A percentile compares a stretch with the other conserved stretches of the same genome.
phyloP scores from a whole-genome alignment of 257 asterid genomes.

The Solanum lycopersicoides region DNA sequence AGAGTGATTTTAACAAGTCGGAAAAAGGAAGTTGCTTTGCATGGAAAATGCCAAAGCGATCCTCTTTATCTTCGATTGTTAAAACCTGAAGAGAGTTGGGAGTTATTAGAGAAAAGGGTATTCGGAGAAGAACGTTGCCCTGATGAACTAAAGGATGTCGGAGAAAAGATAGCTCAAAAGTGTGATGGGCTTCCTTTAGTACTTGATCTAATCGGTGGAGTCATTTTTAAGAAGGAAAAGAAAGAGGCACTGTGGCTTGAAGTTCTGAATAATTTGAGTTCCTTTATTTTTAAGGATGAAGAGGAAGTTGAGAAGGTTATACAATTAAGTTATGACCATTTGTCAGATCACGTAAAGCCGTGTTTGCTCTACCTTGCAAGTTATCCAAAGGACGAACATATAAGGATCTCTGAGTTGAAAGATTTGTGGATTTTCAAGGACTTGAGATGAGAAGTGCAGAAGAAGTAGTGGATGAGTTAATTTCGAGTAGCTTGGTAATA shows the following conservation, averaged over 20 bases:
- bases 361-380: conserved; percentile 17
- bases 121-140: conserved; percentile 1
- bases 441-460: neutral
- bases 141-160: conserved; percentile 2
- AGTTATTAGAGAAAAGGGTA: conserved; percentile 4
- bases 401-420: neutral
- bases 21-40: neutral
- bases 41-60: neutral
- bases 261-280: neutral
- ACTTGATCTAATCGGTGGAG: conserved; percentile 8
- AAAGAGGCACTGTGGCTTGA: neutral
- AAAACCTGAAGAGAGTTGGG: conserved; percentile 1
- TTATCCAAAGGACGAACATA: neutral
- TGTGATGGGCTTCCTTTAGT: conserved; percentile 18
- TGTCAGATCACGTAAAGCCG: conserved; percentile 12
- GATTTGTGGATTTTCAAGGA: conserved; percentile 17
- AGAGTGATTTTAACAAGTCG: conserved; percentile 7
- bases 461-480: conserved; percentile 1
- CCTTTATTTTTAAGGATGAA: neutral
- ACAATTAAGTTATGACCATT: conserved; percentile 17
- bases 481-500: conserved; percentile 7
- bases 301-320: neutral
- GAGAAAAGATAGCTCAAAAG: neutral
- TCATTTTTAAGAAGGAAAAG: conserved; percentile 6
- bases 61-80: neutral